Evolutionary conservation across 176 grass and related monocot species (phyloP).

Genomic region (Secale cereale): DNA sequence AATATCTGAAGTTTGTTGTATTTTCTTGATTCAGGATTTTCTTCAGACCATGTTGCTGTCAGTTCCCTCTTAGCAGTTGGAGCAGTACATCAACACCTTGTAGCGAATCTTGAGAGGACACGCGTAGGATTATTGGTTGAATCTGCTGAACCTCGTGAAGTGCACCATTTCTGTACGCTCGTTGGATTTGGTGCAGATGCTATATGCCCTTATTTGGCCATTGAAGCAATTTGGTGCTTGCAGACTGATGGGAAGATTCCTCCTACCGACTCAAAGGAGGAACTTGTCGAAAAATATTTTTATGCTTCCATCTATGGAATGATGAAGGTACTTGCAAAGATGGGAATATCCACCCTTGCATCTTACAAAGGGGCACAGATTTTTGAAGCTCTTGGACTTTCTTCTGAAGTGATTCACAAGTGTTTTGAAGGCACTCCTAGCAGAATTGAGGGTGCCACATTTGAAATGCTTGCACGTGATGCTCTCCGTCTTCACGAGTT

Average conservation of each 20-base stretch:
- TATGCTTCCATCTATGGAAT: conserved; percentile 90
- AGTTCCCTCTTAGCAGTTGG: conserved; percentile 97
- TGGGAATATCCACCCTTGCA: conserved; percentile 99
- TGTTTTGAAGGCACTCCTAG: conserved; percentile 93
- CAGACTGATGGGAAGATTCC: conserved; percentile 91
- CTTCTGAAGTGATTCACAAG: conserved; percentile 77
- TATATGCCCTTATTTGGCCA: conserved; percentile 88
- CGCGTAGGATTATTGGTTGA: conserved; percentile 76
- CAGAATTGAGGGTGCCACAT: conserved; percentile 88
- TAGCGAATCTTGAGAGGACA: conserved; percentile 87
- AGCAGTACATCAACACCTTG: conserved; percentile 97
- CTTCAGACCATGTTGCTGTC: conserved; percentile 66
- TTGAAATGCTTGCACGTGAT: conserved; percentile 95
- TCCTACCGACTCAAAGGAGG: conserved; percentile 59
- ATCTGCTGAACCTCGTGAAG: conserved; percentile 96
- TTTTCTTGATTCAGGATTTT: conserved; percentile 63
- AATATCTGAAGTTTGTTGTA: conserved; percentile 1
- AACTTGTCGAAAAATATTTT: conserved; percentile 80
- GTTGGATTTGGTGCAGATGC: conserved; percentile 96
- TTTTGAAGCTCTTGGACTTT: conserved; percentile 97
- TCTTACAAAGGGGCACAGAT: conserved; percentile 99
- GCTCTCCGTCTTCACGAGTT: conserved; percentile 83
- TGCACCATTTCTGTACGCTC: conserved; percentile 96
- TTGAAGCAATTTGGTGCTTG: conserved; percentile 89
- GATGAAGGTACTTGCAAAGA: conserved; percentile 99